Evolutionary conservation across 257 asterid species (phyloP).

Genomic region (Rubia yunnanensis): DNA sequence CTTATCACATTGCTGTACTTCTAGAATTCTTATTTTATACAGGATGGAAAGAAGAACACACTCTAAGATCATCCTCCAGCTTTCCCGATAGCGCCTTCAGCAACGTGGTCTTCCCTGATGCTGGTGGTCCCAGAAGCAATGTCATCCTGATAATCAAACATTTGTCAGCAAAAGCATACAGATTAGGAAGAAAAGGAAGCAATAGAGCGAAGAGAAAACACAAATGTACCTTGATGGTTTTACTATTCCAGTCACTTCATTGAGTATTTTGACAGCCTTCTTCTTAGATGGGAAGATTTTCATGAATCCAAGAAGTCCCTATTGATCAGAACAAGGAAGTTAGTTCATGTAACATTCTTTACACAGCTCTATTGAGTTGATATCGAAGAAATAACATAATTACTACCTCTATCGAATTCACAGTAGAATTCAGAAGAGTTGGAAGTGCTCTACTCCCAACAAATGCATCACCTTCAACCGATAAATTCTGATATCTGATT

Average conservation of each 20-base stretch:
- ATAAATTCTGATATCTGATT: conserved; percentile 53
- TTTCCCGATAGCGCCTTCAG: conserved; percentile 53
- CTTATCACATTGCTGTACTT: neutral
- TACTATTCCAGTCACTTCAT: conserved; percentile 43
- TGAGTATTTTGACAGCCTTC: conserved; percentile 28
- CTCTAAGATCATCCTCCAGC: conserved; percentile 47
- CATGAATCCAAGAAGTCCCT: conserved; percentile 50
- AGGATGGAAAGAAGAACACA: conserved; percentile 13
- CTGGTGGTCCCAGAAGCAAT: conserved; percentile 60
- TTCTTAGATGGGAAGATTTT: conserved; percentile 54
- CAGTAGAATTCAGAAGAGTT: conserved; percentile 53
- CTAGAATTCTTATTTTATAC: neutral
- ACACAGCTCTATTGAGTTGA: neutral
- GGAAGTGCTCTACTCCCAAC: conserved; percentile 79
- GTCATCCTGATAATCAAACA: conserved; percentile 33
- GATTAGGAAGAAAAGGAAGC: neutral
- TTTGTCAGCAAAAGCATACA: conserved; percentile 7
- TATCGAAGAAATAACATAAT: neutral
- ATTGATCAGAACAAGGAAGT: conserved; percentile 7
- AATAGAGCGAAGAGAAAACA: too few species aligned
- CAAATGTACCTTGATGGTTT: conserved; percentile 42
- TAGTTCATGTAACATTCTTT: neutral
- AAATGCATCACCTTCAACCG: conserved; percentile 67
- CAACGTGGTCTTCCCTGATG: conserved; percentile 49
- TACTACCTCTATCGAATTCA: conserved; percentile 55